phyloP scores from a whole-genome alignment of 306 rosid genomes.

The Vigna radiata region DNA sequence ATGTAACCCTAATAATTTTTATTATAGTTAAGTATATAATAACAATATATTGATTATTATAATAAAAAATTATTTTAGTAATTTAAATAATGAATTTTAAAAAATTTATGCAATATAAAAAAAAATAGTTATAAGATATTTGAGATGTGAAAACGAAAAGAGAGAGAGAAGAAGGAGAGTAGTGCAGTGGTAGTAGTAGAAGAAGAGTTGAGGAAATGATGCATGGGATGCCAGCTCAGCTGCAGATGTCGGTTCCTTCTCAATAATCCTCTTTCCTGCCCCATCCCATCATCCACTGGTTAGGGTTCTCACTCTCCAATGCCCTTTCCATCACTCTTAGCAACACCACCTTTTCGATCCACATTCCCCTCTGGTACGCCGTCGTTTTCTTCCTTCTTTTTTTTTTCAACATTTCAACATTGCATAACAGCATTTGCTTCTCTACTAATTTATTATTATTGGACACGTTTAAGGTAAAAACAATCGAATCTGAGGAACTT shows the following conservation, averaged over 20 bases:
- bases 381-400: not conserved
- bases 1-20: no score
- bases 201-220: not conserved
- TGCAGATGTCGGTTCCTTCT: constrained; percentile 5
- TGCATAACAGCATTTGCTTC: not conserved
- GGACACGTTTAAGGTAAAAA: not conserved
- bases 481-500: not conserved
- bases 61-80: no score
- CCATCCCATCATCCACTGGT: constrained; percentile 8
- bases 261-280: constrained; percentile 15
- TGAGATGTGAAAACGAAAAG: no score
- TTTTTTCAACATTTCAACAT: not conserved
- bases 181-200: not conserved
- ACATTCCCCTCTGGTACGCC: not conserved
- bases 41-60: no score
- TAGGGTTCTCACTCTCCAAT: not conserved
- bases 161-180: no score
- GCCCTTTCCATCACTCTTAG: not conserved
- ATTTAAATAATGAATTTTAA: no score
- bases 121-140: no score
- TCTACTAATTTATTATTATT: not conserved
- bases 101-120: no score
- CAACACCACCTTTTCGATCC: constrained; percentile 1
- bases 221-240: constrained; percentile 19
- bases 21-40: no score